Evolutionary conservation across 768 basidiomycete species (phyloP), one percentile per base, ranked within the genome.

Genomic region (Panaeolus papilionaceus): DNA sequence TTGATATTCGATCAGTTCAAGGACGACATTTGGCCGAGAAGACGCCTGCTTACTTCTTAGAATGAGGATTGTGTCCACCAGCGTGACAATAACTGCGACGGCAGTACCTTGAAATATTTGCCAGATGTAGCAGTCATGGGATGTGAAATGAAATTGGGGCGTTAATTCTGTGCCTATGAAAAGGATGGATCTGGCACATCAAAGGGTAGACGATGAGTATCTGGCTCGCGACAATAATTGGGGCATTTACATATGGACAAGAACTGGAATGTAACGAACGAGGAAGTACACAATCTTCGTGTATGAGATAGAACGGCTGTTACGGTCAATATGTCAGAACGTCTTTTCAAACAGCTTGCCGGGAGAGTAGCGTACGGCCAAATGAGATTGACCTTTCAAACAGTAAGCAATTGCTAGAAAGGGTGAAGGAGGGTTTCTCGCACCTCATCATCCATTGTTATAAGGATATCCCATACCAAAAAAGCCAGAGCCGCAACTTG

Each of bases 51-150:
- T 64, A 82, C 83, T 75, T 72, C 83, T 75, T 38, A 83, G 68
- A 62, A 83, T 80, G 14, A 84, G 74, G 42, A 84, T 75, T 16
- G 76, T 76, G 68, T 84, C 82, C 11, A 81, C 79, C 11, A 70
- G 71, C 2, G 68, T 68, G 18, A 81, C 72, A 33, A 82, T 71
- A 2, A 70, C 51, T 8, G 76, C 66, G 14, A 78, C 72, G 9
- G 78, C 78, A 8, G 78, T 73, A 18, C 76, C 82, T 73, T 82
- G 82, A 64, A 79, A 83, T n/a, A 82, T 73, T 68, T 82, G 77
- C 82, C 82, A 84, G 64, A 82, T 79, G 71, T 77, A 84, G 70
- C 83, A 84, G 45, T 77, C 81, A 65, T 80, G 79, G 7, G 67
- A 64, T 2, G 81, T 79, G 68, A 82, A 83, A 45, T 77, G 73